Evolutionary conservation across 163 green algal genomes (phyloP).

Genomic region (Trebouxiophyceae sp.): DNA sequence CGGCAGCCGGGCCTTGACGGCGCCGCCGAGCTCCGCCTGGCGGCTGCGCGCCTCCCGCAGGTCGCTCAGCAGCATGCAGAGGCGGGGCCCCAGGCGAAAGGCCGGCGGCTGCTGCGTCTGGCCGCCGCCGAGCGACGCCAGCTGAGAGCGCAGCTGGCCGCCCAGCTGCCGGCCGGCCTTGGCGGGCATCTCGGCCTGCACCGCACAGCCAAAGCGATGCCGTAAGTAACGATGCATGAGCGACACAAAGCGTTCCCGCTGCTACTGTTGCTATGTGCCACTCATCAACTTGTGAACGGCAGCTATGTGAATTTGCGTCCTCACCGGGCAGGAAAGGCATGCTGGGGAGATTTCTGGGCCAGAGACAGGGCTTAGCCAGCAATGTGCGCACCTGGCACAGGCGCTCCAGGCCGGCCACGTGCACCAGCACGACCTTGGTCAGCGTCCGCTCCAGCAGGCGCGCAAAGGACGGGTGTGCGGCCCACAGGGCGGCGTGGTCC

Average conservation of each 20-base stretch:
- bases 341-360: no score
- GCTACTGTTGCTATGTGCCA: no score
- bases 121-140: background rate
- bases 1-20: slow-evolving; percentile 12
- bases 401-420: slow-evolving; percentile 13
- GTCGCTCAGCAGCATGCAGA: slow-evolving; percentile 22
- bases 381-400: slow-evolving; percentile 22
- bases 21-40: slow-evolving; percentile 11
- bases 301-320: no score
- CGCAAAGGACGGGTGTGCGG: slow-evolving; percentile 11
- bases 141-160: background rate
- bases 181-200: slow-evolving; percentile 11
- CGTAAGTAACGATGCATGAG: no score
- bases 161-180: background rate
- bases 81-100: background rate
- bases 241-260: no score
- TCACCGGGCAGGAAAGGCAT: no score
- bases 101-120: background rate
- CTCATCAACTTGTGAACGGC: no score
- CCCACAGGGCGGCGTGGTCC: slow-evolving; percentile 5
- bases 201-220: no score
- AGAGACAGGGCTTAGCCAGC: no score
- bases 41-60: slow-evolving; percentile 17
- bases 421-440: slow-evolving; percentile 13
- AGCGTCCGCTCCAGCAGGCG: slow-evolving; percentile 15